These are phyloP conservation scores for Cutaneotrichosporon cavernicola DNA, from an alignment of 1,284 basidiomycete genomes.

Conservation along the genomic window DNA sequence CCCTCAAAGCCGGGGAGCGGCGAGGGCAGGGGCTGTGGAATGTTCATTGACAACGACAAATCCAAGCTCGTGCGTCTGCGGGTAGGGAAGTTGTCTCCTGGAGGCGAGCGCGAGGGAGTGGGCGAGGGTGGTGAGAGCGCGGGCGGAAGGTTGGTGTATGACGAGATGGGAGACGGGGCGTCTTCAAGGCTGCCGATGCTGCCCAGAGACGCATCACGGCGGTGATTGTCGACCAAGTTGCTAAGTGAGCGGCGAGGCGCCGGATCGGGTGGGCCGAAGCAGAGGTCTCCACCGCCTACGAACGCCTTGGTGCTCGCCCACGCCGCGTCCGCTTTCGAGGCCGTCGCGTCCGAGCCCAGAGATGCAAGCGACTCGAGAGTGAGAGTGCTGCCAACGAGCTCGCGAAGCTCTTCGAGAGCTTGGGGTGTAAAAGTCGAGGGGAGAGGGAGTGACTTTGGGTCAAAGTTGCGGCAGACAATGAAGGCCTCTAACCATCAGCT, in stretches of 20 bases:
- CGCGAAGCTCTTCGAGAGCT: conserved; percentile 33
- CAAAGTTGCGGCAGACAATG: conserved; percentile 58
- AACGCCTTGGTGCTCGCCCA: conserved; percentile 46
- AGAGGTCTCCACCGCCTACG: conserved; percentile 46
- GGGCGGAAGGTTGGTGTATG: background rate
- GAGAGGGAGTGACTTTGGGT: conserved; percentile 44
- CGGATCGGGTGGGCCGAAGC: conserved; percentile 15
- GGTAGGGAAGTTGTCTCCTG: background rate
- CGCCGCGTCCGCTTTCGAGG: conserved; percentile 10
- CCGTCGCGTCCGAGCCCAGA: conserved; percentile 15
- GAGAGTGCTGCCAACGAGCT: conserved; percentile 39
- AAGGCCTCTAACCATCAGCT: conserved; percentile 56
- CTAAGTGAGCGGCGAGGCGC: conserved; percentile 5
- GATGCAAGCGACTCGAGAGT: conserved; percentile 44
- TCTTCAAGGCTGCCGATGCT: conserved; percentile 20
- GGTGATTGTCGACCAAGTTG: conserved; percentile 10
- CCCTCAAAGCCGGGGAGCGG: conserved; percentile 6
- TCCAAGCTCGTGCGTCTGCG: conserved; percentile 5
- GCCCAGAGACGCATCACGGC: conserved; percentile 13
- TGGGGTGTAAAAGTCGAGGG: conserved; percentile 32
- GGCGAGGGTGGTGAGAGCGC: background rate
- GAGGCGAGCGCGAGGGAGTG: background rate
- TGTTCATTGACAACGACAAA: conserved; percentile 4
- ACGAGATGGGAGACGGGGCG: conserved; percentile 18
- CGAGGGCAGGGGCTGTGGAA: conserved; percentile 10